Evolutionary conservation across 345 rosid genomes (phyloP), one percentile per base, ranked within the genome.

Genomic region (Crucihimalaya himalaica): DNA sequence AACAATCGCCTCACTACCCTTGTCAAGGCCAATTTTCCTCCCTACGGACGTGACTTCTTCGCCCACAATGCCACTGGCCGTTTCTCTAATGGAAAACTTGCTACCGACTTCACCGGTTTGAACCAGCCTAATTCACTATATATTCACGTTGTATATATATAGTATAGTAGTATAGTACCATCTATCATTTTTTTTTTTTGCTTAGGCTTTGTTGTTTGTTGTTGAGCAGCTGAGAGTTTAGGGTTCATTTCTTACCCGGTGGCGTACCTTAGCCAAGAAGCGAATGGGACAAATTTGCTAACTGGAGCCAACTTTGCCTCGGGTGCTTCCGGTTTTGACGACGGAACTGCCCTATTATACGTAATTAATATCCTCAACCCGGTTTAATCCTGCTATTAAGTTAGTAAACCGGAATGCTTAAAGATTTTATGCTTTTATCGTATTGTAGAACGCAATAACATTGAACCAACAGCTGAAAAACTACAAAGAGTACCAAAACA

Each of bases 231-330:
- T 79, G 98, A 90, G 73, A 79, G 77, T 80, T 61, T 93, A 59
- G 98, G 98, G 25, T 91, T 93, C 84, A 82, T 87, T 52, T 81
- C 96, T 4, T 89, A 87, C 63, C 97, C 90, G 12, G 91, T 85
- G 43, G 78, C 97, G 50, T 90, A 90, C 67, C 91, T 81, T 40
- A 82, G 92, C 74, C 39, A 75, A 68, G 48, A 86, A 9, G 93
- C 89, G 27, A 55, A 14, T 25, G 90, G 88, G 32, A 83, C 63
- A n/a, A 81, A 84, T 73, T 88, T 90, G 59, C 43, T 87, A 64
- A 88, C 82, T 67, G 97, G 98, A 20, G 92, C 96, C 53, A 93
- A 93, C 68, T 93, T 93, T 25, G 98, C 97, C 45, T 93, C 97
- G 4, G 97, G 81, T 70, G 85, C 88, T 72, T 93, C 97, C 52